Conservation (phyloP, 495 filamentous ascomycete species). For the Schizothecium vesticola region DNA sequence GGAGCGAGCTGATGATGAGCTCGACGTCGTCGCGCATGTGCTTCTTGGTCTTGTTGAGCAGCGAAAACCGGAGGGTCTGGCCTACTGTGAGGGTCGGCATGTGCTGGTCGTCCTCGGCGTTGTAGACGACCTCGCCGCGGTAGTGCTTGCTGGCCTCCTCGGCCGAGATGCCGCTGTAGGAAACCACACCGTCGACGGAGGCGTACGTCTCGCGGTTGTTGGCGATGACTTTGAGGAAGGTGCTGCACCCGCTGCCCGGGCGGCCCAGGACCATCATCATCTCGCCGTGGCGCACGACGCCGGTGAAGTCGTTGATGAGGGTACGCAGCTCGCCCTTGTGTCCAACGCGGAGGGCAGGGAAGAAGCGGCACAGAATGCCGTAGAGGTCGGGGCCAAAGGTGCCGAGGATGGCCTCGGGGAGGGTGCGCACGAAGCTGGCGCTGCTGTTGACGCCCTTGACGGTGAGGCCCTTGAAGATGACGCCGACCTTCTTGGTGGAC, state of each 20-base stretch:
- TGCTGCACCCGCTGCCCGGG: conserved; percentile 75
- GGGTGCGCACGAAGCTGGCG: conserved; percentile 63
- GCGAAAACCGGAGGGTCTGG: conserved; percentile 76
- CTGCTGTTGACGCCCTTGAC: conserved; percentile 68
- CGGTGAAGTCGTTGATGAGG: conserved; percentile 70
- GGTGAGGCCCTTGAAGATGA: conserved; percentile 73
- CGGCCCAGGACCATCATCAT: conserved; percentile 83
- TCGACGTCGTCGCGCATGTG: conserved; percentile 60
- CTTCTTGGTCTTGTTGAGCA: conserved; percentile 80
- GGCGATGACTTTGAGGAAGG: conserved; percentile 71
- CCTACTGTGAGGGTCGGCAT: conserved; percentile 72
- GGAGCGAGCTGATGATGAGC: conserved; percentile 62
- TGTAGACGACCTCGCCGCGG: conserved; percentile 78
- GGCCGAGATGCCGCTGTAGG: conserved; percentile 70
- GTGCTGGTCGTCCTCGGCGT: conserved; percentile 76
- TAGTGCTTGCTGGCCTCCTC: conserved; percentile 63
- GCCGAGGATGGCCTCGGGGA: conserved; percentile 73
- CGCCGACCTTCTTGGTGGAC: conserved; percentile 77
- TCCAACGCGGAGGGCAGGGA: conserved; percentile 57
- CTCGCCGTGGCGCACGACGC: conserved; percentile 67
- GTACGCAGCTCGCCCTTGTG: conserved; percentile 42
- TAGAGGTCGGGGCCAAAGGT: conserved; percentile 84
- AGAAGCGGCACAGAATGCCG: conserved; percentile 55
- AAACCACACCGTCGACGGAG: conserved; percentile 63
- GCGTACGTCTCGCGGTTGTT: conserved; percentile 65